Evolutionary conservation across 2,329 filamentous ascomycete genomes (phyloP).

Genomic region (Colletotrichum costaricense): DNA sequence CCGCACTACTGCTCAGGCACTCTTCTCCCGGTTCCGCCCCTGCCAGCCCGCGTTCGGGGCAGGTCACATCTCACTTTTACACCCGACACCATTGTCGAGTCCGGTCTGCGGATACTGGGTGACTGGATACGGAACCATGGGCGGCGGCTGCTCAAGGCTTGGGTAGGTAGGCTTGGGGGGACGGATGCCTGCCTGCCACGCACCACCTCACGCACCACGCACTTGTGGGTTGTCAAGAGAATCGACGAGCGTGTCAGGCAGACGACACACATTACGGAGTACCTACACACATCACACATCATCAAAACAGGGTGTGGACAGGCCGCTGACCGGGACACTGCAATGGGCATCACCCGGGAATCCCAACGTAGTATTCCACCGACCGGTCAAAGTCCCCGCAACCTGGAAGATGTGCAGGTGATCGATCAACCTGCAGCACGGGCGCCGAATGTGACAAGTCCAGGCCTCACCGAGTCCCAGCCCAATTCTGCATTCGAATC

Average conservation of each 20-base stretch:
- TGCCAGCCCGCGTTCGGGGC: not conserved
- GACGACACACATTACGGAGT: not conserved
- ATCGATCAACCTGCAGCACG: conserved; percentile 27
- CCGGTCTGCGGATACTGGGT: not conserved
- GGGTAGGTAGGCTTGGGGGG: no score
- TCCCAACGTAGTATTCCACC: conserved; percentile 17
- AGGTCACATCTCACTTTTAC: conserved; percentile 10
- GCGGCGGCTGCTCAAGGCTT: no score
- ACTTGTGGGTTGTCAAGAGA: not conserved
- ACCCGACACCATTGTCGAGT: not conserved
- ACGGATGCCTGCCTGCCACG: not conserved
- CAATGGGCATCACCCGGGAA: conserved; percentile 18
- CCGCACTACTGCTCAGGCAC: not conserved
- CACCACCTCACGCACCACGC: not conserved
- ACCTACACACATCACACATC: not conserved
- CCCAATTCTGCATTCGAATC: conserved; percentile 4
- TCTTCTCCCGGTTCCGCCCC: not conserved
- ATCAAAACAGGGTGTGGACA: conserved; percentile 13
- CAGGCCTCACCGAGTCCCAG: conserved; percentile 9
- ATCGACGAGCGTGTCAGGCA: not conserved
- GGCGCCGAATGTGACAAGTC: conserved; percentile 31
- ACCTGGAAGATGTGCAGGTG: conserved; percentile 28
- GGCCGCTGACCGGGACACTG: conserved; percentile 26
- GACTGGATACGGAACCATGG: not conserved
- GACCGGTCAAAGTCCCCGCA: conserved; percentile 33